Evolutionary conservation across 371 early-diverging fungal genomes (phyloP), one percentile per base, ranked within the genome.

Genomic region (Parasitella parasitica): DNA sequence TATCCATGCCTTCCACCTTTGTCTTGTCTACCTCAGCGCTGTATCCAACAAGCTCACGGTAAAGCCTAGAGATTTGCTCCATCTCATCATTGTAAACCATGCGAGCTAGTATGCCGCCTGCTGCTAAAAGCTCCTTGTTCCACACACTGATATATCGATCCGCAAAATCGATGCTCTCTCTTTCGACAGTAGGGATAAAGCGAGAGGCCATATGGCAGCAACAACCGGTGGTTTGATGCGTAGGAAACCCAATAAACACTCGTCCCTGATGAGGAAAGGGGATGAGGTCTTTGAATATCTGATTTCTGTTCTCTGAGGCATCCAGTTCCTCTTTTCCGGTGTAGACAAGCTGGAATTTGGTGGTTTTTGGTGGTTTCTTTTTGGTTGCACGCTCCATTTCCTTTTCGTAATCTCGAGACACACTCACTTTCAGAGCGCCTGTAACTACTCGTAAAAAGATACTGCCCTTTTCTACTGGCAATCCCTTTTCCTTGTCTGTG

Each of bases 321-420:
- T 93, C 90, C 59, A 88, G 77, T 59, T 94, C 94, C 37, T 93
- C 92, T 58, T 77, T 77, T 12, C 88, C 86, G 0, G 86, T 84
- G 65, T 89, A 93, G 13, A 93, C 77, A 13, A 92, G 76, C 50
- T 89, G 88, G 37, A 93, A 83, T 3, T 74, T 77, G 0, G 95
- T 92, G 5, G 73, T 78, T n/a, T 80, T 72, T 6, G 97, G 95
- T 11, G 94, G 93, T 36, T 78, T 82, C 71, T 96, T 96, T 70
- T 95, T 95, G 0, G 96, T 95, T 0, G 94, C 87, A 12, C 97
- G 80, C 64, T 93, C 92, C 93, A 96, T 95, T 54, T 94, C 93
- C 39, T 76, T 74, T 41, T 82, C 73, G 54, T 90, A 79, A 26
- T 84, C 75, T 26, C 67, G 65, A 4, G 83, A 61, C 0, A 91